These are phyloP conservation scores for Candida parachauliodes DNA, from an alignment of 805 yeast species.

Conservation along the genomic window DNA sequence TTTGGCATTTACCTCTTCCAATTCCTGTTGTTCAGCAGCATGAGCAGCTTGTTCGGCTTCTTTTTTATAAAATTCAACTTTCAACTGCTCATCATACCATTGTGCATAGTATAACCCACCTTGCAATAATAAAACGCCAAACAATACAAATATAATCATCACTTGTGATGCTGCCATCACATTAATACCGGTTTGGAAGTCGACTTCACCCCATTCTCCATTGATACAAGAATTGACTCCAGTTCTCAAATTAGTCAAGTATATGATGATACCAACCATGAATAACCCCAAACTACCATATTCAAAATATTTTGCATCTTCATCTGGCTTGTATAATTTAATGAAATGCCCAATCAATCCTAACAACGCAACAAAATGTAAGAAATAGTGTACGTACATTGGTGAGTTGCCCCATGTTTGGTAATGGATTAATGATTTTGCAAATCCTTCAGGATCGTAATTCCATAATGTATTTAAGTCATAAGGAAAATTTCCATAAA, in stretches of 20 bases:
- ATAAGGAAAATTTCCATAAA: slow-evolving; percentile 78
- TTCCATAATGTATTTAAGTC: slow-evolving; percentile 75
- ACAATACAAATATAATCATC: slow-evolving; percentile 64
- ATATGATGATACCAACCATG: slow-evolving; percentile 71
- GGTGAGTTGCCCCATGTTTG: slow-evolving; percentile 69
- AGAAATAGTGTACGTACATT: slow-evolving; percentile 48
- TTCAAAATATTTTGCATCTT: slow-evolving; percentile 82
- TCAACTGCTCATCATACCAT: slow-evolving; percentile 46
- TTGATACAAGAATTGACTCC: slow-evolving; percentile 68
- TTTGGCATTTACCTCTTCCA: slow-evolving; percentile 10
- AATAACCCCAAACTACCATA: slow-evolving; percentile 78
- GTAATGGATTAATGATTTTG: slow-evolving; percentile 68
- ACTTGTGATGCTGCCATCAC: slow-evolving; percentile 89
- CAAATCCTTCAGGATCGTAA: slow-evolving; percentile 49
- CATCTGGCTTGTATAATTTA: slow-evolving; percentile 83
- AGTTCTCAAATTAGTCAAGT: slow-evolving; percentile 78
- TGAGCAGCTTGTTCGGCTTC: slow-evolving; percentile 23
- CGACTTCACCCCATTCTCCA: slow-evolving; percentile 94
- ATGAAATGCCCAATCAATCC: slow-evolving; percentile 73
- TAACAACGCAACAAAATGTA: slow-evolving; percentile 57
- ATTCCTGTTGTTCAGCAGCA: slow-evolving; percentile 14
- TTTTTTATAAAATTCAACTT: slow-evolving; percentile 26
- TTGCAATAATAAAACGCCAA: slow-evolving; percentile 83
- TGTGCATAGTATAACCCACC: slow-evolving; percentile 86
- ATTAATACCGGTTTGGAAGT: slow-evolving; percentile 77